Conservation (phyloP, 2,329 filamentous ascomycete species). For the Pleoardoris graminearum region DNA sequence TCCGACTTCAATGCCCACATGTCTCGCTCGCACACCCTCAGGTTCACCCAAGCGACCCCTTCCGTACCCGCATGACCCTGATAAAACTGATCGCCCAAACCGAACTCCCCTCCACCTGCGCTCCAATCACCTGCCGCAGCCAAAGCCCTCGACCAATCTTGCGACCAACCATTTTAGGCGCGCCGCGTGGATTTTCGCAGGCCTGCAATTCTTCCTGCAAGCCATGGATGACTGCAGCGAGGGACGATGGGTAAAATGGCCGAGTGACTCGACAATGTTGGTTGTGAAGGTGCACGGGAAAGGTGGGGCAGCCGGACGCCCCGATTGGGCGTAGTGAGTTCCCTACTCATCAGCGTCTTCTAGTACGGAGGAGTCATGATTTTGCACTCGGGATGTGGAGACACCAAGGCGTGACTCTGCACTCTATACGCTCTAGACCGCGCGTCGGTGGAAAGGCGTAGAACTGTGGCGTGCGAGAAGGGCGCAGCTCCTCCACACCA, state of each 20-base stretch:
- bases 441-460: background rate
- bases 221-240: conserved; percentile 3
- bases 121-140: conserved; percentile 1
- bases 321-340: background rate
- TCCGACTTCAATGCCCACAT: background rate
- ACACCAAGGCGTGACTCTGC: background rate
- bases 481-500: background rate
- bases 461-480: background rate
- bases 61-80: conserved; percentile 5
- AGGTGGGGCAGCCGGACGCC: background rate
- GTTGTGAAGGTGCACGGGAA: background rate
- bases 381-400: background rate
- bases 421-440: background rate
- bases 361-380: conserved; percentile 1
- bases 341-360: background rate
- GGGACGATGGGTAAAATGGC: background rate
- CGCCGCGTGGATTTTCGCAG: background rate
- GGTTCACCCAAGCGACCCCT: conserved; percentile 7
- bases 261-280: background rate
- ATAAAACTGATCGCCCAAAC: conserved; percentile 5
- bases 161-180: background rate
- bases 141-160: background rate
- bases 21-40: conserved; percentile 9
- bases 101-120: background rate
- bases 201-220: background rate